Conservation (phyloP, 2,329 filamentous ascomycete genomes). For the Ambrosiella xylebori region DNA sequence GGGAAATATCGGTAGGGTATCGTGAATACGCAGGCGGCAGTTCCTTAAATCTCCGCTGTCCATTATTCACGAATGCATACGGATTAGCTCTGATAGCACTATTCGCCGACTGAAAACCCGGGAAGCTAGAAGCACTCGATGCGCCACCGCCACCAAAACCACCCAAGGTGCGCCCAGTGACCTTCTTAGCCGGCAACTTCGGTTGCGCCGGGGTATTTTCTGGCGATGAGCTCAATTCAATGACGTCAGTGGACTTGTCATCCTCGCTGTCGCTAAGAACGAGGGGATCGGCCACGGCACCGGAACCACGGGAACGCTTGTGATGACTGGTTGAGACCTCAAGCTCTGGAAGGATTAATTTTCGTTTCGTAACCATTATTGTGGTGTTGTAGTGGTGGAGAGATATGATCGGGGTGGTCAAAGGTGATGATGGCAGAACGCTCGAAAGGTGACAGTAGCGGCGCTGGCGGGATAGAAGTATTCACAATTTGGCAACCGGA, state of each 20-base stretch:
- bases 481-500: too few relatives aligned
- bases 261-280: conserved; percentile 7
- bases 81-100: background rate
- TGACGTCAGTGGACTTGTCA: background rate
- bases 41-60: too few relatives aligned
- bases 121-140: background rate
- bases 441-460: too few relatives aligned
- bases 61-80: background rate
- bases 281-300: background rate
- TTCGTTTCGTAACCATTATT: too few relatives aligned
- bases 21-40: too few relatives aligned
- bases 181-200: background rate
- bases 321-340: background rate
- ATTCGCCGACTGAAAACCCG: background rate
- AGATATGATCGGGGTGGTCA: too few relatives aligned
- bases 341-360: too few relatives aligned
- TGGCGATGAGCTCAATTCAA: background rate
- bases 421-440: too few relatives aligned
- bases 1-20: too few relatives aligned
- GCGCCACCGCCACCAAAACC: background rate
- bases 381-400: too few relatives aligned
- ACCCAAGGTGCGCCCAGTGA: background rate
- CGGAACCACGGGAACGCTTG: background rate
- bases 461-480: too few relatives aligned
- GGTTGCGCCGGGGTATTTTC: background rate